Evolutionary conservation across 2,329 filamentous ascomycete species (phyloP), one percentile per base, ranked within the genome.

Genomic region (Phyllosticta citrichinensis): DNA sequence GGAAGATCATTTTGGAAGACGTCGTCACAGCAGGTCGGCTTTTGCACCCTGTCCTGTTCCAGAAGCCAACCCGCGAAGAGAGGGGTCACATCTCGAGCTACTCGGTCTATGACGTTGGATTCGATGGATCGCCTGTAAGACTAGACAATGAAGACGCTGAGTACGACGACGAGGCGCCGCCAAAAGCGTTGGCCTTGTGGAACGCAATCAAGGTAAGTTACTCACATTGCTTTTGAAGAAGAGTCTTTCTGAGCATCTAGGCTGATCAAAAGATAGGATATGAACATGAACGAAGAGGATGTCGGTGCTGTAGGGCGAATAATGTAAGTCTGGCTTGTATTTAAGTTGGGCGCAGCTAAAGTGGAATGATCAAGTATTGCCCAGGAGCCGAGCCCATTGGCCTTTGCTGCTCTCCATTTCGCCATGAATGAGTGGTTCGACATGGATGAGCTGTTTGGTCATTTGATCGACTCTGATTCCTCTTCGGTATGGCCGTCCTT

Each of bases 381-480:
- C 25, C 78, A 84, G 64, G 84, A 87, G 64, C 83, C 83, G 1
- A 81, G 82, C 1, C 81, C 84, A 0, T 76, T 85, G 6, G 77
- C 84, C 40, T 82, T 86, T 57, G 83, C 80, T 1, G 81, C 82
- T 0, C 73, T 85, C 2, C 83, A 86, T 66, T 71, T 84, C 60
- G 82, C 82, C 2, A 79, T 86, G 75, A 75, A 78, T 27, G 68
- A 78, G 12, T 73, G 81, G 62, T 86, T 86, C 64, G 83, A 87
- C 66, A 83, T 86, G 80, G 79, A 84, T 55, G 83, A 85, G 63
- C 73, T 87, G 1, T 81, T 83, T 62, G 70, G 72, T 17, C 77
- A 83, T 63, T 74, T 87, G 17, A 76, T 84, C 5, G 76, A 79
- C 12, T 78, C 80, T 1, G 71, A 72, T 24, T 66, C 69, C 10